Conservation (phyloP, 495 filamentous ascomycete species). For the Immersiella caudata region DNA sequence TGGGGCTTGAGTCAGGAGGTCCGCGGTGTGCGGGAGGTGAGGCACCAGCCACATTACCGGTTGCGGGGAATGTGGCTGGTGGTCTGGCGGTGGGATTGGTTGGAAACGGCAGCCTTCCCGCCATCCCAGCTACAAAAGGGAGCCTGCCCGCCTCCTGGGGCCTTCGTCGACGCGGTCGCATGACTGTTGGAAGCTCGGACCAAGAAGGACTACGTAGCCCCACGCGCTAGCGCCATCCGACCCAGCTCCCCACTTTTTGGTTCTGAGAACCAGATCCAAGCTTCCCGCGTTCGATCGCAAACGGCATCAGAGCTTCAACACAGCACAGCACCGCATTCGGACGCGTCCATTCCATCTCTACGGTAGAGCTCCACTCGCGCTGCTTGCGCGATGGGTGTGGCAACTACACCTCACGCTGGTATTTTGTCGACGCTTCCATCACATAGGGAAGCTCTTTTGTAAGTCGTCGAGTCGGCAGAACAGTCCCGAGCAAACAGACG, state of each 20-base stretch:
- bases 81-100: constrained; percentile 1
- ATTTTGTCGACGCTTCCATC: constrained; percentile 24
- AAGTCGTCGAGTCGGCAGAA: constrained; percentile 19
- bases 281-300: neutral
- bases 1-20: constrained; percentile 15
- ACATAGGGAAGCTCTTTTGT: constrained; percentile 28
- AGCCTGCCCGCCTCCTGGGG: constrained; percentile 32
- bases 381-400: constrained; percentile 39
- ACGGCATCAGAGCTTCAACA: neutral
- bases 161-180: constrained; percentile 18
- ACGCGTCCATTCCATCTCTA: neutral
- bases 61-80: neutral
- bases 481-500: neutral
- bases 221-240: neutral
- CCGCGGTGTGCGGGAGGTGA: neutral
- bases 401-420: constrained; percentile 16
- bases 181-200: constrained; percentile 16
- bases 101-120: constrained; percentile 6
- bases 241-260: constrained; percentile 10
- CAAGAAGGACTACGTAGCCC: neutral
- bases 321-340: constrained; percentile 2
- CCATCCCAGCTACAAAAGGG: constrained; percentile 35
- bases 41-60: constrained; percentile 35
- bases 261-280: constrained; percentile 4
- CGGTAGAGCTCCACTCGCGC: constrained; percentile 23